Conservation (phyloP, 1,139 yeast species). For the Candida sojae region DNA sequence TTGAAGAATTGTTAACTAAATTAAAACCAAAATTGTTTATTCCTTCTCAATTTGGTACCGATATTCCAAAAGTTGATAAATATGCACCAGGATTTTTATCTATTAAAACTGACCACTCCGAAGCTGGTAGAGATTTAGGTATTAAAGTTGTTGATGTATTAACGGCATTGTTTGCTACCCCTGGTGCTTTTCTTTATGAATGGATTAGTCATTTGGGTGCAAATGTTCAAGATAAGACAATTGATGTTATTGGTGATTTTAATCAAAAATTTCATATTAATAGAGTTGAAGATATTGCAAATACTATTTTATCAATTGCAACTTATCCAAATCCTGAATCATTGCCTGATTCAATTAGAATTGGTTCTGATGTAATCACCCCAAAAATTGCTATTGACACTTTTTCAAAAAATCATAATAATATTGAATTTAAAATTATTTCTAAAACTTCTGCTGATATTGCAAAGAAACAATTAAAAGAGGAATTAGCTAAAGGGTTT, state of each 20-base stretch:
- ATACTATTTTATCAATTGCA: constrained; percentile 40
- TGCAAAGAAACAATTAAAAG: constrained; percentile 30
- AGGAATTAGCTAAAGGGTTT: constrained; percentile 31
- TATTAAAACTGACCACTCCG: constrained; percentile 41
- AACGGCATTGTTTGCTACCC: constrained; percentile 47
- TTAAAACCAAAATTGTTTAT: constrained; percentile 55
- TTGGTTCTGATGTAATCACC: constrained; percentile 44
- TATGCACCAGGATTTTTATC: constrained; percentile 36
- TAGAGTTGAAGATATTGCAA: constrained; percentile 49
- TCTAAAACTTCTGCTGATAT: constrained; percentile 24
- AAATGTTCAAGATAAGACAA: constrained; percentile 32
- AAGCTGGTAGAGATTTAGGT: constrained; percentile 31
- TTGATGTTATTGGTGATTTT: constrained; percentile 46
- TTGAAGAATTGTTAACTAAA: constrained; percentile 35
- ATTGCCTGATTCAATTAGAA: constrained; percentile 48
- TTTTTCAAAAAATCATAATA: constrained; percentile 42
- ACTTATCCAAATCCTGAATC: constrained; percentile 29
- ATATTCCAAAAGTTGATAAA: constrained; percentile 23
- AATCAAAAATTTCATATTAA: constrained; percentile 32
- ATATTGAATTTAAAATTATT: constrained; percentile 33
- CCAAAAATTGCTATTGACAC: constrained; percentile 38
- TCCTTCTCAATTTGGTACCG: constrained; percentile 65
- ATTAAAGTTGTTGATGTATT: constrained; percentile 52
- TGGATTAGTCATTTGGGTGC: constrained; percentile 40
- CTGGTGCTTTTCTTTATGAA: constrained; percentile 38